phyloP scores from a whole-genome alignment of 164 flowering plant genomes.

The Litsea cubeba region DNA sequence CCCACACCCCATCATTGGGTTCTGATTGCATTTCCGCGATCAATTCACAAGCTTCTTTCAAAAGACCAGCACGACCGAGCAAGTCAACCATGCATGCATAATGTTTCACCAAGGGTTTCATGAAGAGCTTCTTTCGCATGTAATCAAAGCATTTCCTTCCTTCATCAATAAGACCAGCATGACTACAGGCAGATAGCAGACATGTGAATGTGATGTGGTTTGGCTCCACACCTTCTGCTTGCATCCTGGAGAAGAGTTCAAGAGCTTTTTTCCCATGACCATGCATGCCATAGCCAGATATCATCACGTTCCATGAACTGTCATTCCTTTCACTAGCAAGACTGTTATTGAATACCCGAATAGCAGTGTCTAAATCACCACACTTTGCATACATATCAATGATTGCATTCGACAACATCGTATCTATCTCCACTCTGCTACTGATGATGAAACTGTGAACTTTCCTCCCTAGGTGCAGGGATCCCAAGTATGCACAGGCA shows the following conservation, averaged over 20 bases:
- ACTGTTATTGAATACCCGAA: slow-evolving; percentile 24
- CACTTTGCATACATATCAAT: slow-evolving; percentile 50
- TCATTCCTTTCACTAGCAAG: slow-evolving; percentile 19
- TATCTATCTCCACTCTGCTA: slow-evolving; percentile 18
- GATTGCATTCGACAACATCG: slow-evolving; percentile 33
- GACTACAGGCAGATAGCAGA: slow-evolving; percentile 45
- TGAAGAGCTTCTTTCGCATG: slow-evolving; percentile 21
- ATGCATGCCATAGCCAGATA: slow-evolving; percentile 43
- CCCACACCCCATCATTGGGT: slow-evolving; percentile 41
- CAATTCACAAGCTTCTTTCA: slow-evolving; percentile 32
- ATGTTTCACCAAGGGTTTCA: slow-evolving; percentile 31
- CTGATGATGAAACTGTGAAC: slow-evolving; percentile 25
- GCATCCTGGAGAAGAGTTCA: slow-evolving; percentile 27
- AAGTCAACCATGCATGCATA: slow-evolving; percentile 52
- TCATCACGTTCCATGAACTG: slow-evolving; percentile 41
- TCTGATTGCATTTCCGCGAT: slow-evolving; percentile 32
- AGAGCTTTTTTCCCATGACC: slow-evolving; percentile 37
- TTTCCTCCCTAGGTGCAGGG: slow-evolving; percentile 31
- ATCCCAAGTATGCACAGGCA: slow-evolving; percentile 41
- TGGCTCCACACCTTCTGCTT: slow-evolving; percentile 33
- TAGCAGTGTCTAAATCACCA: slow-evolving; percentile 35
- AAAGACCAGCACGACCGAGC: slow-evolving; percentile 40
- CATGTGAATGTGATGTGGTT: slow-evolving; percentile 40
- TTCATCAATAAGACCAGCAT: slow-evolving; percentile 39
- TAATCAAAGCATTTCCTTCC: slow-evolving; percentile 37